Evolutionary conservation across 768 basidiomycete genomes (phyloP).

Genomic region (Boletus subparvulus): DNA sequence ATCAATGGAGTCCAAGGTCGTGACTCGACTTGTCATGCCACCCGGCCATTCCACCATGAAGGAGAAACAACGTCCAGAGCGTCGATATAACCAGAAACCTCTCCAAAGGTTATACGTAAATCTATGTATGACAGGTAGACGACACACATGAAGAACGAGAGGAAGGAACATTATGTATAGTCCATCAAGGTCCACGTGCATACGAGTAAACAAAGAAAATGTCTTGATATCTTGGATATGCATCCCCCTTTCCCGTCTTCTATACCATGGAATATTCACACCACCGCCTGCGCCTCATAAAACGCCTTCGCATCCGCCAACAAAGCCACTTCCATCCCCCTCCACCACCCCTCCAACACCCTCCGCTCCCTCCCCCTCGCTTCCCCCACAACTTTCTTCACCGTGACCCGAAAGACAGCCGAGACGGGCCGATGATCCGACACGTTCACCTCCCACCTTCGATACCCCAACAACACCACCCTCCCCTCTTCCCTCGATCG

Average conservation of each 20-base stretch:
- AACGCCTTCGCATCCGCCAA: slow-evolving; percentile 33
- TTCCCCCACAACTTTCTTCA: slow-evolving; percentile 69
- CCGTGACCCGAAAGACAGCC: slow-evolving; percentile 67
- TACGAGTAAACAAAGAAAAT: not conserved
- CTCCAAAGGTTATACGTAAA: too few relatives aligned
- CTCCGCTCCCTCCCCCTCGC: slow-evolving; percentile 55
- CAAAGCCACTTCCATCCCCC: slow-evolving; percentile 30
- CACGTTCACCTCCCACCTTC: slow-evolving; percentile 81
- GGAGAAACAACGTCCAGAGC: too few relatives aligned
- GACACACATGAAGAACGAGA: not conserved
- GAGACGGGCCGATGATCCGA: slow-evolving; percentile 92
- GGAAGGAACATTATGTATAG: slow-evolving; percentile 1
- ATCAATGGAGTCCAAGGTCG: not conserved
- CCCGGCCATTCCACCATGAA: too few relatives aligned
- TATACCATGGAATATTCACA: slow-evolving; percentile 15
- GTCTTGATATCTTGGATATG: not conserved
- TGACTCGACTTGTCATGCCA: too few relatives aligned
- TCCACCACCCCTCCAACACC: slow-evolving; percentile 59
- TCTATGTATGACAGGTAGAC: not conserved
- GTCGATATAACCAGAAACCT: too few relatives aligned
- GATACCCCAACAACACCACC: slow-evolving; percentile 69
- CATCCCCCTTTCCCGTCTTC: too few relatives aligned
- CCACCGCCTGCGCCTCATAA: slow-evolving; percentile 33
- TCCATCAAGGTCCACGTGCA: not conserved
- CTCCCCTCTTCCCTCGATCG: slow-evolving; percentile 54